phyloP scores from a whole-genome alignment of 108 stramenopile species.

The Craspedostauros australis region DNA sequence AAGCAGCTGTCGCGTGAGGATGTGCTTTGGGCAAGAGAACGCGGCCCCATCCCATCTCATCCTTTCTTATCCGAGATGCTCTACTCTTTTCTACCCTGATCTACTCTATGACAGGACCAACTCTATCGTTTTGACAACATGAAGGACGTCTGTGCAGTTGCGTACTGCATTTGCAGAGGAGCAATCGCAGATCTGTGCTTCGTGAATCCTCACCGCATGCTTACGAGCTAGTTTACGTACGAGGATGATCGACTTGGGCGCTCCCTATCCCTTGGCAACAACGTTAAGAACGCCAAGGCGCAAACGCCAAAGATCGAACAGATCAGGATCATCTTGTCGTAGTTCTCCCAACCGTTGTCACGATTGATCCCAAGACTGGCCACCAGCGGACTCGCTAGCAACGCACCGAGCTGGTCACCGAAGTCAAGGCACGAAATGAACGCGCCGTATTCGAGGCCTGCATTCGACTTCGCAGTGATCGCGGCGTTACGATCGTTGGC shows the following conservation, averaged over 20 bases:
- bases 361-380: conserved; percentile 31
- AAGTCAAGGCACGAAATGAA: conserved; percentile 57
- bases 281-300: not conserved
- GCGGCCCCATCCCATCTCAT: no score
- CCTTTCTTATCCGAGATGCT: no score
- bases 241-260: not conserved
- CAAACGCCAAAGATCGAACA: conserved; percentile 18
- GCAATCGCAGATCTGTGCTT: no score
- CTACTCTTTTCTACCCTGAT: no score
- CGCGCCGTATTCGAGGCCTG: conserved; percentile 46
- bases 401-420: conserved; percentile 47
- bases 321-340: conserved; percentile 30
- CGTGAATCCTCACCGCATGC: not conserved
- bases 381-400: conserved; percentile 35
- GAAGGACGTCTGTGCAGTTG: no score
- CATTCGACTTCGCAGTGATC: no score
- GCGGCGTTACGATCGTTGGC: no score
- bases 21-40: no score
- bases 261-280: conserved; percentile 11
- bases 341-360: conserved; percentile 39
- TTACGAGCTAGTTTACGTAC: not conserved
- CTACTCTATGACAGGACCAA: no score
- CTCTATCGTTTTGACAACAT: no score
- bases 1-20: no score
- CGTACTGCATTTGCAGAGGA: no score